phyloP scores from a whole-genome alignment of 371 early-diverging fungal genomes.

The Saksenaea oblongispora region DNA sequence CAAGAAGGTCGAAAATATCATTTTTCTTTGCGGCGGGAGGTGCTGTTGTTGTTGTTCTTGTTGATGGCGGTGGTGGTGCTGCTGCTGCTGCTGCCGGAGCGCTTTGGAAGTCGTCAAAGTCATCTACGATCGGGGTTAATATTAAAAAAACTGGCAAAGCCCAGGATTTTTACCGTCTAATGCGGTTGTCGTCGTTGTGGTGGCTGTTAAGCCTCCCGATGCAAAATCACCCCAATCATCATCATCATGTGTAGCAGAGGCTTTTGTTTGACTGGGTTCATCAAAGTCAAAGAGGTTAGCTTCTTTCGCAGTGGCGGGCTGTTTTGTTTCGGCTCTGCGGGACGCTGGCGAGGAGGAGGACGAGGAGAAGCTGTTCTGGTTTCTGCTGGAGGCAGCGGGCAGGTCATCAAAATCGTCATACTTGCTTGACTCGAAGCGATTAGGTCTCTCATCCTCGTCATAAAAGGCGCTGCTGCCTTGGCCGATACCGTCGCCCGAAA shows the following conservation, averaged over 20 bases:
- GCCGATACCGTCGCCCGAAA: constrained; percentile 32
- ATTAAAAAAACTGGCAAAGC: not conserved
- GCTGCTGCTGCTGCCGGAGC: constrained; percentile 28
- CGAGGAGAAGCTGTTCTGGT: constrained; percentile 5
- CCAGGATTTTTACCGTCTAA: not conserved
- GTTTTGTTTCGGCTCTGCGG: constrained; percentile 14
- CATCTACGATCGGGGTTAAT: constrained; percentile 27
- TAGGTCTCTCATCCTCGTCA: constrained; percentile 32
- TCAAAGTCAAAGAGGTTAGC: constrained; percentile 66
- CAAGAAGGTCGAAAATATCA: constrained; percentile 48
- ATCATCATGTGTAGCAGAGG: constrained; percentile 24
- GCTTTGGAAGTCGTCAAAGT: constrained; percentile 67
- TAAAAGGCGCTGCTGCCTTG: constrained; percentile 29
- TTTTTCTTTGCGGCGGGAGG: constrained; percentile 13
- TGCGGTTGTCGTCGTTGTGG: not conserved
- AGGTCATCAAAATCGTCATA: constrained; percentile 24
- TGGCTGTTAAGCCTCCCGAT: constrained; percentile 24
- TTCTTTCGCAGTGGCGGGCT: constrained; percentile 42
- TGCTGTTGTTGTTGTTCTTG: constrained; percentile 14
- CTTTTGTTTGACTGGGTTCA: constrained; percentile 23
- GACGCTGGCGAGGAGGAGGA: constrained; percentile 15
- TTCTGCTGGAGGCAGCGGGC: constrained; percentile 7
- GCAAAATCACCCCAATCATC: constrained; percentile 63
- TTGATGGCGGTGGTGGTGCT: too few species aligned
- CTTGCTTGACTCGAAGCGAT: constrained; percentile 19